Conservation (phyloP, 495 filamentous ascomycete species). For the Podospora comata region DNA sequence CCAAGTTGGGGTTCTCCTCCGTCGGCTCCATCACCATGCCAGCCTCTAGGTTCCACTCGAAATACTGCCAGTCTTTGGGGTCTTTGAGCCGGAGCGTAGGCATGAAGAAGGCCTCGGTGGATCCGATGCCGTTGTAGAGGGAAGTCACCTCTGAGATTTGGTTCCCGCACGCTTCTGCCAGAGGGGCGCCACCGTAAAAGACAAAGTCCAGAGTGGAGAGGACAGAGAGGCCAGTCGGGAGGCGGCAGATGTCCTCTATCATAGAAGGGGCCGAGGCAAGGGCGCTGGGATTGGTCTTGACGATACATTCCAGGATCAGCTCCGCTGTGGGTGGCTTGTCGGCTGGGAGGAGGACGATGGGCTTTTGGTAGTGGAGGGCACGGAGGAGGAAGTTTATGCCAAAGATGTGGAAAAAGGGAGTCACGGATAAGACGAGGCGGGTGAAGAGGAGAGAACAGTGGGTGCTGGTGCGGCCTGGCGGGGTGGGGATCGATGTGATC, state of each 20-base stretch:
- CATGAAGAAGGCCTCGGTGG: slow-evolving; percentile 3
- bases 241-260: not conserved
- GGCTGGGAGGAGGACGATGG: not conserved
- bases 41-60: not conserved
- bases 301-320: not conserved
- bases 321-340: slow-evolving; percentile 5
- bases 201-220: not conserved
- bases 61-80: slow-evolving; percentile 6
- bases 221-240: not conserved
- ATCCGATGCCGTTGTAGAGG: slow-evolving; percentile 1
- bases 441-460: not conserved
- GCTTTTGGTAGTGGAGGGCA: not conserved
- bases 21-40: not conserved
- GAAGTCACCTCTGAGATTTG: not conserved
- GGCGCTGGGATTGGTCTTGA: slow-evolving; percentile 4
- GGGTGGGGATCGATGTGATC: not conserved
- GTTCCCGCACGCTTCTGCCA: not conserved
- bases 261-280: not conserved
- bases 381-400: slow-evolving; percentile 3
- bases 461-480: not conserved
- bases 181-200: slow-evolving; percentile 3
- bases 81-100: not conserved
- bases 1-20: not conserved
- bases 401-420: slow-evolving; percentile 6
- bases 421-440: not conserved